Conservation (phyloP, 2,329 filamentous ascomycete genomes). For the Gaeumannomyces tritici region DNA sequence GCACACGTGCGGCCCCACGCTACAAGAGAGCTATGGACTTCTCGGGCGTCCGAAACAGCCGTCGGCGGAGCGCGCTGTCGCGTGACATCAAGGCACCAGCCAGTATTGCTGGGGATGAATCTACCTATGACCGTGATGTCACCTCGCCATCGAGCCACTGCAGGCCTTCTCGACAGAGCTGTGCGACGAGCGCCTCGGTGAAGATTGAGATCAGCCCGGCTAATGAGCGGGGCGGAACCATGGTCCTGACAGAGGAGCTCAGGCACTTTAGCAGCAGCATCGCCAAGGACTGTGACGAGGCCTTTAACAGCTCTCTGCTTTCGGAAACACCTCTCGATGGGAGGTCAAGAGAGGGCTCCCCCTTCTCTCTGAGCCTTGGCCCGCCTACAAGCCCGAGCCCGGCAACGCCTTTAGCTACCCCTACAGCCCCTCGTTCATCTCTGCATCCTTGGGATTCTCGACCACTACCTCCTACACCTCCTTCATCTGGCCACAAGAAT, state of each 20-base stretch:
- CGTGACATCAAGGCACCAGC: slow-evolving; percentile 3
- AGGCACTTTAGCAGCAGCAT: slow-evolving; percentile 77
- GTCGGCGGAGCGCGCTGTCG: slow-evolving; percentile 9
- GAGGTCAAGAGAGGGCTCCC: slow-evolving; percentile 24
- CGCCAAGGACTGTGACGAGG: slow-evolving; percentile 83
- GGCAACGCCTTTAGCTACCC: not conserved
- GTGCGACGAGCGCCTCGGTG: slow-evolving; percentile 2
- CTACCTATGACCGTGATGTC: slow-evolving; percentile 14
- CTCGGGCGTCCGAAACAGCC: slow-evolving; percentile 32
- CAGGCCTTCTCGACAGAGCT: slow-evolving; percentile 6
- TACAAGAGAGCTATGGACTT: slow-evolving; percentile 48
- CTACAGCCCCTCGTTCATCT: not conserved
- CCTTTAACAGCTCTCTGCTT: slow-evolving; percentile 63
- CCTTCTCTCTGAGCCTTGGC: slow-evolving; percentile 31
- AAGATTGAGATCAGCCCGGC: not conserved
- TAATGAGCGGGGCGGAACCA: slow-evolving; percentile 8
- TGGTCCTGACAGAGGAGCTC: slow-evolving; percentile 59
- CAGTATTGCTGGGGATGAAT: slow-evolving; percentile 18
- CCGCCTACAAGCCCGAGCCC: slow-evolving; percentile 12
- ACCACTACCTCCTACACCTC: slow-evolving; percentile 40
- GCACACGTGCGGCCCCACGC: slow-evolving; percentile 31
- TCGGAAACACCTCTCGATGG: slow-evolving; percentile 8
- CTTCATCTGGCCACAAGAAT: slow-evolving; percentile 10
- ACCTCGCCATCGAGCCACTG: slow-evolving; percentile 11
- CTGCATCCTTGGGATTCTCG: slow-evolving; percentile 31